Evolutionary conservation across 2,329 filamentous ascomycete species (phyloP), one percentile per base, ranked within the genome.

Genomic region (Fusarium sp.): DNA sequence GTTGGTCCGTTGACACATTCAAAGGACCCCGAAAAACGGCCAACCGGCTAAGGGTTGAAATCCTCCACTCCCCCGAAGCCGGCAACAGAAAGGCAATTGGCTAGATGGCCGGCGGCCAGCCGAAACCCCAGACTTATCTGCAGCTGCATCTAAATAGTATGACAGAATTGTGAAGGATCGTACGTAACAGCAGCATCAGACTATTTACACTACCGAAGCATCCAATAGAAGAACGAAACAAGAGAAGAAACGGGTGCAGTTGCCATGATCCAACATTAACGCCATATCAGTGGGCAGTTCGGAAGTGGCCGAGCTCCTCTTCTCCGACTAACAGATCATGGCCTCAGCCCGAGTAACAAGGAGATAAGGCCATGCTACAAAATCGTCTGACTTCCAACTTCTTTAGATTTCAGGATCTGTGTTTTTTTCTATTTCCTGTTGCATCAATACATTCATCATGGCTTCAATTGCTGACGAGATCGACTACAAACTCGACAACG

Each of bases 401-500:
- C 31, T 43, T 33, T 46, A 39, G 18, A 53, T 33, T 21, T 8
- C 31, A 20, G 31, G 27, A 39, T 25, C n/a, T 23, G 18, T 40
- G 33, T 33, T 40, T 33, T 40, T 18, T n/a, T 27, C 10, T 17
- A 46, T 36, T 18, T 31, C 20, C 6, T 17, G 7, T 36, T 46
- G 14, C 17, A 27, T 40, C 37, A 42, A 49, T 33, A 18, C 21
- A 53, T 37, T 40, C 65, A 75, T 42, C 66, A 80, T 80, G 78
- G 47, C 73, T 56, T 75, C 72, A 46, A 77, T 81, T 69, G 71
- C 75, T 41, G 83, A 84, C 50, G 81, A 84, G 62, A 79, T 81
- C 58, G 82, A 82, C 61, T 89, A 90, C 75, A 82, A 84, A 72
- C 78, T 89, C n/a, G 85, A 87, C 62, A 74, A 81, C 67, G 82